phyloP scores from a whole-genome alignment of 2,329 filamentous ascomycete genomes.

The Hypomyces rosellus region DNA sequence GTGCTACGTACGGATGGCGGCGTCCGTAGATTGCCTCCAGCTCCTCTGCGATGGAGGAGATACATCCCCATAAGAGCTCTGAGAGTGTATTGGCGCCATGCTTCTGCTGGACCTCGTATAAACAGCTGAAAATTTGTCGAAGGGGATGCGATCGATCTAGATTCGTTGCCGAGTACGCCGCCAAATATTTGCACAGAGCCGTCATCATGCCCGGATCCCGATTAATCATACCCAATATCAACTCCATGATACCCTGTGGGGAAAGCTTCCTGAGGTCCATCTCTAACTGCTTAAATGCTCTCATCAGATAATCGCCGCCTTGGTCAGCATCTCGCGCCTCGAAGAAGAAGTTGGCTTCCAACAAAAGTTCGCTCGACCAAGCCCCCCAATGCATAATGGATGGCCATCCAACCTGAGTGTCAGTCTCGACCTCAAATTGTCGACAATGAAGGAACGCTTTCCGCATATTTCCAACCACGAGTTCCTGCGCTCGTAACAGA shows the following conservation, averaged over 20 bases:
- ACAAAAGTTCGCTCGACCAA: constrained; percentile 36
- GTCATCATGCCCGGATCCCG: constrained; percentile 39
- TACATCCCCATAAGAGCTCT: constrained; percentile 36
- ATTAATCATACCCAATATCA: constrained; percentile 38
- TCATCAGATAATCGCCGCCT: constrained; percentile 34
- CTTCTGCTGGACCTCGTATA: constrained; percentile 41
- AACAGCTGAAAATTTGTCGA: constrained; percentile 35
- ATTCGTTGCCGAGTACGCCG: constrained; percentile 38
- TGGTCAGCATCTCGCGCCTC: constrained; percentile 34
- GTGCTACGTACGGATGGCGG: constrained; percentile 37
- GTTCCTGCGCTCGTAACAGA: constrained; percentile 37
- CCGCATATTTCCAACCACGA: constrained; percentile 37
- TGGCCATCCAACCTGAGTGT: constrained; percentile 34
- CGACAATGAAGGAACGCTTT: constrained; percentile 40
- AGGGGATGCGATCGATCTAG: constrained; percentile 37
- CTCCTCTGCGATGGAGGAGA: constrained; percentile 37
- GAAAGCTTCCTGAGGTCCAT: constrained; percentile 37
- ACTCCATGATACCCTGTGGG: constrained; percentile 36
- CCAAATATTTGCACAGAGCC: constrained; percentile 40
- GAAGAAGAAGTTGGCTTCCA: constrained; percentile 38
- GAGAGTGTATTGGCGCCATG: constrained; percentile 37
- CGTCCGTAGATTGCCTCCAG: constrained; percentile 38
- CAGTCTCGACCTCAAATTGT: constrained; percentile 35
- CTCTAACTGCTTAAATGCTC: constrained; percentile 38
- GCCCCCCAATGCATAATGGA: constrained; percentile 39